phyloP scores from a whole-genome alignment of 208 protist genomes.

The Crithidia bombi region DNA sequence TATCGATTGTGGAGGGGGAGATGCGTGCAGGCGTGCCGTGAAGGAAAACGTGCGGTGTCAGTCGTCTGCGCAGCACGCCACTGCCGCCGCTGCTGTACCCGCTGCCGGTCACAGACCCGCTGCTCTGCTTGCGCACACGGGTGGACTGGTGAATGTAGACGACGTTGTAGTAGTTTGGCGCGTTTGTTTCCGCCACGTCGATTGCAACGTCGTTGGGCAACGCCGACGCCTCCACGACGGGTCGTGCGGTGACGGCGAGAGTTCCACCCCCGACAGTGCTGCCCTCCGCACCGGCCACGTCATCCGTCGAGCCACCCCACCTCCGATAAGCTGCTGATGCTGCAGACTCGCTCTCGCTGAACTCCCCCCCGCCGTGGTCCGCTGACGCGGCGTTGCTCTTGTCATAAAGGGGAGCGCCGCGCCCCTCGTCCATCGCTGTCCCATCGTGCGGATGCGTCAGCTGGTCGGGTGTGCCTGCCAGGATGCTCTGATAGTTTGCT shows the following conservation, averaged over 20 bases:
- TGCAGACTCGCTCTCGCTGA: no score
- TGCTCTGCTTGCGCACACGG: neutral
- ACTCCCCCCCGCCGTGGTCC: no score
- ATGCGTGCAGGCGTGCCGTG: neutral
- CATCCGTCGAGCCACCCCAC: no score
- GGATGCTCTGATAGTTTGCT: slow-evolving; percentile 13
- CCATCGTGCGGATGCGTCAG: no score
- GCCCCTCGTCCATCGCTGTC: no score
- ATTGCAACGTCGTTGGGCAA: neutral
- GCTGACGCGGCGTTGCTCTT: neutral
- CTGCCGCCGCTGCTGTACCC: slow-evolving; percentile 4
- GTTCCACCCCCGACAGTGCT: neutral
- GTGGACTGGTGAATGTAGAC: slow-evolving; percentile 28
- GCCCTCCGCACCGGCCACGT: neutral
- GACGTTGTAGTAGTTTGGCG: slow-evolving; percentile 22
- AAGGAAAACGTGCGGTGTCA: slow-evolving; percentile 1
- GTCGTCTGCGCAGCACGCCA: neutral
- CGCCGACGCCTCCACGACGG: neutral
- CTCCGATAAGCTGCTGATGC: no score
- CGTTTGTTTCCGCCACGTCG: neutral
- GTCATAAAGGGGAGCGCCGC: neutral
- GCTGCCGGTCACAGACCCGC: neutral
- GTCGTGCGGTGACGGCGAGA: neutral
- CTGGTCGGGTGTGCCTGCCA: neutral
- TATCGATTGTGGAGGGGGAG: neutral